phyloP scores from a whole-genome alignment of 208 protist genomes.

The Trypanosoma mega region DNA sequence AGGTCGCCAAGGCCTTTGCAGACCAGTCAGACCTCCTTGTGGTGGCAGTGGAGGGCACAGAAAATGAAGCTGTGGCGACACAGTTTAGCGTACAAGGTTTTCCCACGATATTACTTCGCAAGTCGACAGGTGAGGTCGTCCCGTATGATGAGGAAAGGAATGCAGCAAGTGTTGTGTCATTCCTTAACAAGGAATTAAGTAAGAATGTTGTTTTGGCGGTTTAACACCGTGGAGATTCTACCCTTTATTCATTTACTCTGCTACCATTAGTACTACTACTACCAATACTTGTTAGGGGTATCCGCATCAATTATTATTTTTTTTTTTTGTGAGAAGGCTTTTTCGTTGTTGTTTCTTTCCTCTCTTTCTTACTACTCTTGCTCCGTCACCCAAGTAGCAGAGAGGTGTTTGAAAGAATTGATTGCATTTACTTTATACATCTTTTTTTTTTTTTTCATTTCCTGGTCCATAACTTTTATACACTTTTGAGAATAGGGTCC shows the following conservation, averaged over 20 bases:
- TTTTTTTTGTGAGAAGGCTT: too few species aligned
- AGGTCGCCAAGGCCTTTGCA: neutral
- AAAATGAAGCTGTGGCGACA: neutral
- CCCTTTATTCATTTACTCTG: too few species aligned
- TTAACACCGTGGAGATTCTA: too few species aligned
- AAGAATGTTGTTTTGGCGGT: neutral
- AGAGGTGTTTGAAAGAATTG: too few species aligned
- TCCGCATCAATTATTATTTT: too few species aligned
- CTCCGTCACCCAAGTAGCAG: too few species aligned
- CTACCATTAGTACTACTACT: too few species aligned
- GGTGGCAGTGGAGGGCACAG: neutral
- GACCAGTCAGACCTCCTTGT: neutral
- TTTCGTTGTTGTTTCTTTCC: too few species aligned
- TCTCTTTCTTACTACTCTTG: too few species aligned
- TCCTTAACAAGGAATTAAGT: neutral
- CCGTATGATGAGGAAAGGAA: neutral
- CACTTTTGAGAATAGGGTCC: too few species aligned
- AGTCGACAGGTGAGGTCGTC: neutral
- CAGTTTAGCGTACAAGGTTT: neutral
- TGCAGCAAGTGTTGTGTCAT: neutral
- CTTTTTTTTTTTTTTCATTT: slow-evolving; percentile 10
- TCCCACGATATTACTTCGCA: neutral
- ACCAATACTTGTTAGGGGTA: too few species aligned
- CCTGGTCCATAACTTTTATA: neutral
- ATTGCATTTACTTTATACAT: too few species aligned